A percentile compares a stretch with the other conserved stretches of the same genome.
phyloP scores from a whole-genome alignment of 345 rosid species.

The Citrus reticulata region DNA sequence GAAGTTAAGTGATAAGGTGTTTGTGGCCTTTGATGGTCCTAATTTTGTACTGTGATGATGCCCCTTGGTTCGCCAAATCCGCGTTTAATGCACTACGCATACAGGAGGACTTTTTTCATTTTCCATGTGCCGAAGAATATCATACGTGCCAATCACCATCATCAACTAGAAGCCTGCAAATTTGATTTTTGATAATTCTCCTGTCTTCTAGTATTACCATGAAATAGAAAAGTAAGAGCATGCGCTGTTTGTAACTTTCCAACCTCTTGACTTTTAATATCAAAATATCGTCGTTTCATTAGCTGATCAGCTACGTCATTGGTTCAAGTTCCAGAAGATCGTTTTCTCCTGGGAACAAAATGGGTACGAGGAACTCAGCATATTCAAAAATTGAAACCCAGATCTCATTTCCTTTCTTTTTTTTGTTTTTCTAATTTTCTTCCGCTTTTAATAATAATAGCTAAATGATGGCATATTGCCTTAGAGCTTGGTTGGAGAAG shows the following conservation, averaged over 20 bases:
- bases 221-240: not conserved
- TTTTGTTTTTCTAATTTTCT: too few species aligned
- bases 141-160: not conserved
- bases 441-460: not conserved
- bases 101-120: not conserved
- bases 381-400: too few species aligned
- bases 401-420: too few species aligned
- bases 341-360: too few species aligned
- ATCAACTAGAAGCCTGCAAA: not conserved
- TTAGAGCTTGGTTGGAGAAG: too few species aligned
- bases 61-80: not conserved
- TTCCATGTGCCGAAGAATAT: not conserved
- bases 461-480: not conserved
- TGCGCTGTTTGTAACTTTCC: not conserved
- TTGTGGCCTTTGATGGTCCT: not conserved
- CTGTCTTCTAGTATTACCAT: not conserved
- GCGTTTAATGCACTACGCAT: too few species aligned
- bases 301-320: not conserved
- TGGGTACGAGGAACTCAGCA: too few species aligned
- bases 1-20: not conserved
- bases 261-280: not conserved
- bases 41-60: not conserved
- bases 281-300: not conserved
- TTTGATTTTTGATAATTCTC: too few species aligned
- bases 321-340: not conserved